Base-by-base conservation (phyloP, 192 early-diverging fungal genomes). In the Coemansia sp. region DNA sequence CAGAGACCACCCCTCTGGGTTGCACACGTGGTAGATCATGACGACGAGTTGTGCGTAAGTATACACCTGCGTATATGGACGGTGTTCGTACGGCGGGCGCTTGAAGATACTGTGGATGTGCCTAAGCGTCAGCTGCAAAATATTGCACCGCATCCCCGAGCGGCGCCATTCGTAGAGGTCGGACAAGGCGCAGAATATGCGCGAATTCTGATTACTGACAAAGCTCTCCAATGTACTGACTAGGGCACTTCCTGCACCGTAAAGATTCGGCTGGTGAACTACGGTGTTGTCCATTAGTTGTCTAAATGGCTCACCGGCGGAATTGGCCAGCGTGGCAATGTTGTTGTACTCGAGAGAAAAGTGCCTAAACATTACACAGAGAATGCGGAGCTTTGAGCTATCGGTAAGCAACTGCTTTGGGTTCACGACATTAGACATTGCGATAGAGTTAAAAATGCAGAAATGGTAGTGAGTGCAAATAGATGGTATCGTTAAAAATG, bases 181-280 rank as follows among this genome's bases (percentile, higher is more conserved):
- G 6, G 62, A 39, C 16, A 75, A 45, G 3, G 77, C 65, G 16
- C 68, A 69, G 36, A 75, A 79, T 12, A 79, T 38, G 9, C 77
- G 69, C 28, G 77, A 71, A 45, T 72, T 79, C 31, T 71, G 68
- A 63, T 79, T 79, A 59, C 68, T 79, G 45, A 73, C 47, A 64
- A 75, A 79, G 12, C 72, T 75, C 62, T 75, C 66, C 16, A 79
- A 65, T 11, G 61, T 59, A 2, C 48, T n/a, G 11, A 28, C 59
- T 9, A 78, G 28, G 5, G 58, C 18, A 11, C 48, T 41, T 8
- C 50, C 69, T 9, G 37, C 23, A 4, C 4, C n/a, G 1, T 34
- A 42, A 26, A 80, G 37, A 23, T 42, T 50, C 10, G 77, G 69
- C 57, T 80, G 72, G 52, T 58, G 18, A 13, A 38, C 61, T 4